These are phyloP conservation scores for Bjerkandera adusta DNA, from an alignment of 1,284 basidiomycete genomes.

Conservation along the genomic window DNA sequence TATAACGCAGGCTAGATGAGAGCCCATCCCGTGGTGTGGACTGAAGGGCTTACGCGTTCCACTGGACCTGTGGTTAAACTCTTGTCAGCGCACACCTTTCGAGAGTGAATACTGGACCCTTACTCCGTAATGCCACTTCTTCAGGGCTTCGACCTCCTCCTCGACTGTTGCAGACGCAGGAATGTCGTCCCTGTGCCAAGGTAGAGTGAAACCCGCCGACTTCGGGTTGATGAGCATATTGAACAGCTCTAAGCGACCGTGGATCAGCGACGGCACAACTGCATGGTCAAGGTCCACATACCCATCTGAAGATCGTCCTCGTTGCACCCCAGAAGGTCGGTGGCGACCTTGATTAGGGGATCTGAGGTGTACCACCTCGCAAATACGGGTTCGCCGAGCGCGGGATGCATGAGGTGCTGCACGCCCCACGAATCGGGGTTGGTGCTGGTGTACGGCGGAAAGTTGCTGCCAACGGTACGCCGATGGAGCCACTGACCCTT, in stretches of 20 bases:
- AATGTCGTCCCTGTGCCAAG: conserved; percentile 86
- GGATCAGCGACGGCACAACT: background rate
- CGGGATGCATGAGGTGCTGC: conserved; percentile 80
- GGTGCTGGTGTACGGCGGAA: conserved; percentile 69
- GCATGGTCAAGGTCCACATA: conserved; percentile 29
- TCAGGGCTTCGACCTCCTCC: conserved; percentile 62
- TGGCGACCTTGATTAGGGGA: conserved; percentile 46
- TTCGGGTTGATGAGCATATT: conserved; percentile 77
- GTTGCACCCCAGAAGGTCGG: conserved; percentile 54
- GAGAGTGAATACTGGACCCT: conserved; percentile 18
- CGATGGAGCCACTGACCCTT: conserved; percentile 65
- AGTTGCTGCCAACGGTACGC: conserved; percentile 78
- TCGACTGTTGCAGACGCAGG: conserved; percentile 57
- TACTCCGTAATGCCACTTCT: conserved; percentile 67
- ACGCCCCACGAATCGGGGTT: conserved; percentile 75
- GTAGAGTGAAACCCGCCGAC: conserved; percentile 67
- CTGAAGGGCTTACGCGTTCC: conserved; percentile 67
- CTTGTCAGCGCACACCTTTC: background rate
- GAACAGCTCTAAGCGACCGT: conserved; percentile 66
- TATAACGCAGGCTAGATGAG: conserved; percentile 22
- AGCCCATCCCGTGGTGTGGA: background rate
- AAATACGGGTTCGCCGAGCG: conserved; percentile 57
- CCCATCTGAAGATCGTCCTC: conserved; percentile 71
- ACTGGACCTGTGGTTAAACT: conserved; percentile 59
- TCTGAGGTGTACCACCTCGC: conserved; percentile 69